A percentile compares a stretch with the other conserved stretches of the same genome.
Evolutionary conservation across 768 basidiomycete species (phyloP).

Genomic region (Pleurotus sapidus): DNA sequence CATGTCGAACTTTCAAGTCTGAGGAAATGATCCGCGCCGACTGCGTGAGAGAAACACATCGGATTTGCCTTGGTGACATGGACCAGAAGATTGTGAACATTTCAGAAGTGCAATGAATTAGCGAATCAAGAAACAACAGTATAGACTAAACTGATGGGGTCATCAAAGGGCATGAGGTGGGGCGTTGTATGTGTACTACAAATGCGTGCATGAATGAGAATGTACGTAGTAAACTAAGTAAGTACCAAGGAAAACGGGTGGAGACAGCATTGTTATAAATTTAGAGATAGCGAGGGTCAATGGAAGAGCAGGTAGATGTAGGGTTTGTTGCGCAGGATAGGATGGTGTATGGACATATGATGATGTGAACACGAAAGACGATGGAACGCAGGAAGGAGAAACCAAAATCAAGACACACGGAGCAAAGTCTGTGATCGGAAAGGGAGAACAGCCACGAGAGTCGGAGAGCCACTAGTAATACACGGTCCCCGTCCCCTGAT

Average conservation of each 20-base stretch:
- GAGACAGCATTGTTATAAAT: constrained; percentile 4
- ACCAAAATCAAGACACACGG: not conserved
- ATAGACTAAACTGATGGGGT: not conserved
- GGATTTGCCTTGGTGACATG: no score
- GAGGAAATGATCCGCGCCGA: no score
- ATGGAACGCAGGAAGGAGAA: not conserved
- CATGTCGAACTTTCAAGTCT: no score
- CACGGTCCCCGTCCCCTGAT: constrained; percentile 5
- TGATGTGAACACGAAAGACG: not conserved
- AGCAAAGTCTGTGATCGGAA: not conserved
- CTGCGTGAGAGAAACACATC: no score
- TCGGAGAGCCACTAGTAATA: not conserved
- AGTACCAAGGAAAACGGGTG: not conserved
- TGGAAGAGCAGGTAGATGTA: constrained; percentile 1
- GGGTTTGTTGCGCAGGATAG: constrained; percentile 1
- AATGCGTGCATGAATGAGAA: constrained; percentile 1
- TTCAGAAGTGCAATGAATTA: no score
- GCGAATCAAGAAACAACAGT: no score
- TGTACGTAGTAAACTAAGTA: constrained; percentile 7
- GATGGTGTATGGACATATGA: not conserved
- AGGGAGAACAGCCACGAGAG: no score
- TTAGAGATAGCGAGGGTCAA: constrained; percentile 5
- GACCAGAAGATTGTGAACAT: no score
- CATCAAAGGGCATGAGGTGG: not conserved
- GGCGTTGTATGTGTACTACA: not conserved